Evolutionary conservation across 2,329 filamentous ascomycete species (phyloP).

Genomic region (Lasiodiplodia sp.): DNA sequence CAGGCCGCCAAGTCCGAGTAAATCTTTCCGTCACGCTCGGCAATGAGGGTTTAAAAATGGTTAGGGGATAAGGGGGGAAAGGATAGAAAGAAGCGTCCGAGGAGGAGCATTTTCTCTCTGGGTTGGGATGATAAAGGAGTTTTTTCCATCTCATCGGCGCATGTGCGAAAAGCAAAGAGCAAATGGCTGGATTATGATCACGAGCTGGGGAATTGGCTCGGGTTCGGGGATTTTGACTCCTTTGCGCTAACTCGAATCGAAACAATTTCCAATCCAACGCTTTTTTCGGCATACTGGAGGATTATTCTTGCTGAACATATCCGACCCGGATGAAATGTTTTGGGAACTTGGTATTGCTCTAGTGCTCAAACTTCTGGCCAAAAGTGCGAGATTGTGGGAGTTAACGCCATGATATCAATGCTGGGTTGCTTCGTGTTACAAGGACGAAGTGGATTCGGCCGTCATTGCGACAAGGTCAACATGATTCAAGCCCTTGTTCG

Average conservation of each 20-base stretch:
- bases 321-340: neutral
- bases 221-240: constrained; percentile 21
- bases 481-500: neutral
- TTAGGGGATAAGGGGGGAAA: constrained; percentile 14
- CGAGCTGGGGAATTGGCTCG: constrained; percentile 24
- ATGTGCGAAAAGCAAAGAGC: constrained; percentile 20
- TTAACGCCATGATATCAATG: neutral
- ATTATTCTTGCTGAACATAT: too few species aligned
- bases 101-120: constrained; percentile 22
- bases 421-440: neutral
- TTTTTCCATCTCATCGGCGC: constrained; percentile 23
- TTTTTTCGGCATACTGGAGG: neutral
- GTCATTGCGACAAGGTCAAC: neutral
- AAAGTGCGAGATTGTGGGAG: neutral
- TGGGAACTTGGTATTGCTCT: neutral
- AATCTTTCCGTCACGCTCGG: neutral
- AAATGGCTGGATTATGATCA: constrained; percentile 25
- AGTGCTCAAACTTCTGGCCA: neutral
- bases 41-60: constrained; percentile 15
- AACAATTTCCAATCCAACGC: constrained; percentile 26
- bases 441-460: neutral
- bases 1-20: constrained; percentile 61
- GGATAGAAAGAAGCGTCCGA: constrained; percentile 14
- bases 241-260: constrained; percentile 25
- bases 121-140: constrained; percentile 14